phyloP scores from a whole-genome alignment of 352 stramenopile genomes.

The Plasmopara muralis region DNA sequence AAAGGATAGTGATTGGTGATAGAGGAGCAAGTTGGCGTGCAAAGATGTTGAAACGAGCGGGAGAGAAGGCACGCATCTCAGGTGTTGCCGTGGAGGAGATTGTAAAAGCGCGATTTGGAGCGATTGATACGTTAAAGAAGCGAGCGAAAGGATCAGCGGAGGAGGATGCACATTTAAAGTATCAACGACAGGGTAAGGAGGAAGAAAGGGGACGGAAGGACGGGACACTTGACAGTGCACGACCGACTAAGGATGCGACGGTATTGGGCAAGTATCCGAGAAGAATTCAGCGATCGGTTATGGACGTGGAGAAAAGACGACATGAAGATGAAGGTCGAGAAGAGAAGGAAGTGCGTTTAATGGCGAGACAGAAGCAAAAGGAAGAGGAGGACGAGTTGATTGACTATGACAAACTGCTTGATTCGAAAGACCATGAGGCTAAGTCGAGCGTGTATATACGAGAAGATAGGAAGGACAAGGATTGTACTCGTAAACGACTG shows the following conservation, averaged over 20 bases:
- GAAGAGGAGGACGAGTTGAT: constrained; percentile 59
- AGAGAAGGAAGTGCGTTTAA: constrained; percentile 5
- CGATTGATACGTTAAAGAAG: constrained; percentile 49
- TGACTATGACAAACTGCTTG: constrained; percentile 71
- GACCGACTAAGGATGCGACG: constrained; percentile 54
- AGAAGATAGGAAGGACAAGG: constrained; percentile 9
- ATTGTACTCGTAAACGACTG: constrained; percentile 11
- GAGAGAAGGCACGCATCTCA: constrained; percentile 48
- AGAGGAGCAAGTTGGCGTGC: constrained; percentile 74
- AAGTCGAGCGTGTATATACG: constrained; percentile 17
- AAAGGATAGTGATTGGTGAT: constrained; percentile 48
- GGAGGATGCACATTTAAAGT: constrained; percentile 56
- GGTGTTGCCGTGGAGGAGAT: constrained; percentile 54
- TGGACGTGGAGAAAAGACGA: constrained; percentile 24
- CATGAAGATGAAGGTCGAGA: constrained; percentile 2
- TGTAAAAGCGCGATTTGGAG: constrained; percentile 51
- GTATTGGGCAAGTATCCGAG: constrained; percentile 57
- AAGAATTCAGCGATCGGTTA: constrained; percentile 48
- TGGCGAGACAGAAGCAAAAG: constrained; percentile 11
- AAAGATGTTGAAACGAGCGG: constrained; percentile 76
- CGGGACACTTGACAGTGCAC: constrained; percentile 32
- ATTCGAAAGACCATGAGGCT: constrained; percentile 48
- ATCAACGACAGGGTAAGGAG: constrained; percentile 42
- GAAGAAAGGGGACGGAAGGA: constrained; percentile 10
- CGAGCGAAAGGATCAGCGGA: constrained; percentile 39